Base-by-base conservation (phyloP, 148 eudicot species). In the Camellia japonica region DNA sequence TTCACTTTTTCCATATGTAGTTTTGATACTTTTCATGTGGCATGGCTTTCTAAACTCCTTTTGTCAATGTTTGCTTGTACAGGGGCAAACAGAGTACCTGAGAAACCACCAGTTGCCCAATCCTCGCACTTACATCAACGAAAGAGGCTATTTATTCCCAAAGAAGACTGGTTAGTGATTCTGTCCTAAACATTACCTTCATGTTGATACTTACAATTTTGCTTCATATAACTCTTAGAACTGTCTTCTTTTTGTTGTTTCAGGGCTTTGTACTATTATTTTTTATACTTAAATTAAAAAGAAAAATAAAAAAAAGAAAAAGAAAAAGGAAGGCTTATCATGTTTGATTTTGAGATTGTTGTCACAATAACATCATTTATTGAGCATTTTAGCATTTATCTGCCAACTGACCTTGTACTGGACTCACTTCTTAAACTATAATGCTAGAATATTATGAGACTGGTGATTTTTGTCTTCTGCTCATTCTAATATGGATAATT, bases 41-140 rank as follows among this genome's bases (percentile, higher is more conserved):
- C 65, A 30, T 75, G 63, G 63, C 59, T 56, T 75, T 23, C 30
- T 60, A 49, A 64, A 8, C 68, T 78, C 61, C 15, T 71, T 66
- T 76, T 47, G n/a, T 38, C 66, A 54, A 23, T 68, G 11, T 12
- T 41, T 68, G 52, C 16, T 80, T 86, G 64, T 85, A 74, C 87
- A 95, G 98, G 98, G 98, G 65, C 80, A 92, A 5, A 90, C 88
- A 51, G 97, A 95, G 60, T 95, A 95, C 82, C 82, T 93, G 79
- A 88, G 98, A 85, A 95, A 92, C 78, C 93, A 91, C 58, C 76
- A 70, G 82, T 70, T 78, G 78, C 98, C 98, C 60, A 93, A 91
- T 80, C 97, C 97, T 66, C 97, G 98, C 47, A 95, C 99, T 7
- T 95, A 93, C 75, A 78, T 87, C 75, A 90, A 90, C 75, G 86